Evolutionary conservation across 257 asterid species (phyloP), one percentile per base, ranked within the genome.

Genomic region (Petunia secreta): DNA sequence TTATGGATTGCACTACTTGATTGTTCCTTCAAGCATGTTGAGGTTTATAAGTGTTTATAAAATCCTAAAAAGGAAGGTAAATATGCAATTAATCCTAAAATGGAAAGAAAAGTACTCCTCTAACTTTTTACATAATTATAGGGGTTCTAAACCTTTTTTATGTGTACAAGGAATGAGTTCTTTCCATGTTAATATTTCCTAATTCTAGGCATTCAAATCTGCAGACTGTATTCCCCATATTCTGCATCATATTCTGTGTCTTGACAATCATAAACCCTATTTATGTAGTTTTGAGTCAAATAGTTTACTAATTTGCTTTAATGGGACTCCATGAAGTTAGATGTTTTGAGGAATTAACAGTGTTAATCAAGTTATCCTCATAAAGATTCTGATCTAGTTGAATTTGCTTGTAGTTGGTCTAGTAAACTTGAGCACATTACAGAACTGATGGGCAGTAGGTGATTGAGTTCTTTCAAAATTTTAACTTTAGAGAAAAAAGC

Each of bases 301-400:
- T 48, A 69, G 59, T 46, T 68, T 44, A 44, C 5, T 68, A 68
- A 16, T 44, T 66, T 66, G 8, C 57, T 68, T 68, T 14, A 52
- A 40, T 65, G 74, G 10, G 62, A 34, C 77, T 40, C 46, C 3
- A 11, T 57, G 13, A 50, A 34, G 46, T 50, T 69, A 4, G 3
- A 48, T 69, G 77, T 69, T 69, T 46, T 46, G 77, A 69, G 77
- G 77, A 69, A 69, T 46, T 25, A 11, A 37, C 77, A 69, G 43
- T 25, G 43, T 25, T 50, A 71, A 60, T 50, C 77, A 71, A 34
- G 62, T 34, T 71, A 34, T 40, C 2, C 46, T 34, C 50, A 50
- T 71, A 25, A 25, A 25, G 25, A 71, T 50, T 44, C 77, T 71
- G 41, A 71, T 71, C 34, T 71, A 60, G 50, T 38, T 71, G 62